Base-by-base conservation (phyloP, 768 basidiomycete species). In the Hygrophorus pudorinus region DNA sequence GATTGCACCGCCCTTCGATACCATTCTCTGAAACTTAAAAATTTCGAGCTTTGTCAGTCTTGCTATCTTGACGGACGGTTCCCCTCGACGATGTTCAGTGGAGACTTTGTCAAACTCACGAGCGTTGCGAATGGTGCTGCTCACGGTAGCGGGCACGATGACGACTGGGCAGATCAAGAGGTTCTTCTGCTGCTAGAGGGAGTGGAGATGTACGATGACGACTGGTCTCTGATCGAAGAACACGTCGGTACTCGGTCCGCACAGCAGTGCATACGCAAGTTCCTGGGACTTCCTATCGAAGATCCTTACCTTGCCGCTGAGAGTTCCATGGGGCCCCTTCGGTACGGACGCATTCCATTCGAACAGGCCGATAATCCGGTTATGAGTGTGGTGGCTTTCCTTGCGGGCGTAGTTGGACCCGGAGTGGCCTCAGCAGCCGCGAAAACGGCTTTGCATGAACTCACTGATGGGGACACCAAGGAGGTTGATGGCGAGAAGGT, bases 31-130 rank as follows among this genome's bases (percentile, higher is more conserved):
- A 94, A 96, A 60, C 83, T 85, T 56, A 90, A 90, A 55, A 84
- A 90, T 54, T 81, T 91, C 59, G 85, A 88, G 49, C 75, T 98
- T 34, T 99, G 94, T 54, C 75, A 83, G 0, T 73, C 88, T 1
- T 98, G 94, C 64, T 99, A 97, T 63, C 80, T 92, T 48, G 89
- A 93, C 48, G 96, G 94, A 2, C 87, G 96, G 37, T 99, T 99
- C 72, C 92, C 96, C 0, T 87, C 87, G 0, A 81, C 79, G 24
- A 90, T 98, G 85, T 97, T 90, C 67, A 87, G 85, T 33, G 94
- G 94, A 10, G 94, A 97, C 65, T 99, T 99, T 62, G 87, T 98
- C 52, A 88, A 86, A 57, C 74, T 92, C 51, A 76, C 83, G 4
- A 59, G 62, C 11, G 61, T 64, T 5, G 58, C 60, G 12, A 57